A percentile compares a stretch with the other conserved stretches of the same genome.
Conservation (phyloP, 148 eudicot genomes). For the Chenopodium formosanum region DNA sequence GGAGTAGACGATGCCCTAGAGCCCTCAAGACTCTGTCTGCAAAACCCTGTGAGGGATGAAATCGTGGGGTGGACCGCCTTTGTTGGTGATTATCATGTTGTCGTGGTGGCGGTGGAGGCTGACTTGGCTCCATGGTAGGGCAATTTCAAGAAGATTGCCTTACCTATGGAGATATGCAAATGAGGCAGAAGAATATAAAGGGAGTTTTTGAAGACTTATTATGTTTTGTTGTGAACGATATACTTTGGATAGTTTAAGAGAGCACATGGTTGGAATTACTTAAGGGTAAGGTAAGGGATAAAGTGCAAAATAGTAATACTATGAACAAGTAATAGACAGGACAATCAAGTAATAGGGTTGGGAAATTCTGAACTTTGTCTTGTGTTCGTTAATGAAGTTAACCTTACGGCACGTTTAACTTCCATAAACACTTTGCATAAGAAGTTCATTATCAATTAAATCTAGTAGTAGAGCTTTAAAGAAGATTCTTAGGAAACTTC, state of each 20-base stretch:
- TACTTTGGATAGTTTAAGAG: slow-evolving; percentile 39
- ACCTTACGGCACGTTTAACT: slow-evolving; percentile 37
- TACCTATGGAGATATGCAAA: background rate
- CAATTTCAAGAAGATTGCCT: background rate
- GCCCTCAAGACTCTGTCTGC: slow-evolving; percentile 66
- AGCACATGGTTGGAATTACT: slow-evolving; percentile 25
- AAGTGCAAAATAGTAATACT: background rate
- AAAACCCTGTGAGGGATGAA: slow-evolving; percentile 44
- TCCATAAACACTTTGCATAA: background rate
- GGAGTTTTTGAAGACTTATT: slow-evolving; percentile 27
- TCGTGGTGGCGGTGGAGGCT: slow-evolving; percentile 34
- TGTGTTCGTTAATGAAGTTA: slow-evolving; percentile 15
- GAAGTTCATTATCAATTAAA: no score
- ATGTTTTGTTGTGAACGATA: slow-evolving; percentile 19
- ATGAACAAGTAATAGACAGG: background rate
- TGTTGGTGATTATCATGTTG: slow-evolving; percentile 19
- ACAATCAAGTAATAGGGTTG: background rate
- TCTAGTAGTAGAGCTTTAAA: no score
- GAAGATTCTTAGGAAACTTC: no score
- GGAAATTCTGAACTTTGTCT: slow-evolving; percentile 26
- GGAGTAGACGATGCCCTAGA: slow-evolving; percentile 58
- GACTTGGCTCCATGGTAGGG: slow-evolving; percentile 43
- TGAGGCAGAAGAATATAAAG: background rate
- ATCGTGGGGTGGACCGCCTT: slow-evolving; percentile 24
- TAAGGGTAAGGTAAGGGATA: slow-evolving; percentile 31